Conservation (phyloP, 306 rosid species). For the Vicia faba region DNA sequence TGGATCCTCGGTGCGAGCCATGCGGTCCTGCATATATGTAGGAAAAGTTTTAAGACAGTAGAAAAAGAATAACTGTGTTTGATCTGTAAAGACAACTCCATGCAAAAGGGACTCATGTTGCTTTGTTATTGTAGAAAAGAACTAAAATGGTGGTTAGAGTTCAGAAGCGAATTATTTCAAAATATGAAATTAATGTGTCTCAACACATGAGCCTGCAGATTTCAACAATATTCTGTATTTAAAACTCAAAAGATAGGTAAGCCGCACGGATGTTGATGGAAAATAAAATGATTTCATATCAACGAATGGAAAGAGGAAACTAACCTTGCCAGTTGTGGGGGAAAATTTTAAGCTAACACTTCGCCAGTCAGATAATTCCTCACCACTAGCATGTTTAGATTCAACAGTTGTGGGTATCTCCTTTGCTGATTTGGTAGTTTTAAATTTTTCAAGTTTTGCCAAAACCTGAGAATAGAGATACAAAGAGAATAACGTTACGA, state of each 20-base stretch:
- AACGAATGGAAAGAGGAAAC: constrained; percentile 29
- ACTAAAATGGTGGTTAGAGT: not conserved
- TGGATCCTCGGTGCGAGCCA: constrained; percentile 82
- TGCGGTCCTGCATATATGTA: constrained; percentile 62
- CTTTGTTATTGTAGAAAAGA: constrained; percentile 1
- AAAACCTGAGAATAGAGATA: constrained; percentile 55
- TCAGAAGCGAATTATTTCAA: not conserved
- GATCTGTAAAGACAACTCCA: not conserved
- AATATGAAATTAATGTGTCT: constrained; percentile 4
- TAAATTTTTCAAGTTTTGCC: constrained; percentile 80
- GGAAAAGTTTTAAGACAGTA: constrained; percentile 1
- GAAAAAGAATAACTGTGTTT: constrained; percentile 3
- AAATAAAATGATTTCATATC: constrained; percentile 20
- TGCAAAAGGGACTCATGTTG: not conserved
- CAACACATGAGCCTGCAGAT: not conserved
- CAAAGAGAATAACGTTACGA: constrained; percentile 4
- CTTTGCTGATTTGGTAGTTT: constrained; percentile 49
- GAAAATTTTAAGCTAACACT: constrained; percentile 58
- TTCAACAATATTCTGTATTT: constrained; percentile 18
- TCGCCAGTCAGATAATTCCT: constrained; percentile 75
- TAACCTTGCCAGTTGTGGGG: constrained; percentile 70
- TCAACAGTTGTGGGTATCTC: constrained; percentile 31
- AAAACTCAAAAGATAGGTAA: constrained; percentile 19
- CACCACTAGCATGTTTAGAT: constrained; percentile 46
- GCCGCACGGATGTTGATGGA: constrained; percentile 1